These are phyloP conservation scores for Lablab purpureus DNA, from an alignment of 306 rosid species.

Conservation along the genomic window DNA sequence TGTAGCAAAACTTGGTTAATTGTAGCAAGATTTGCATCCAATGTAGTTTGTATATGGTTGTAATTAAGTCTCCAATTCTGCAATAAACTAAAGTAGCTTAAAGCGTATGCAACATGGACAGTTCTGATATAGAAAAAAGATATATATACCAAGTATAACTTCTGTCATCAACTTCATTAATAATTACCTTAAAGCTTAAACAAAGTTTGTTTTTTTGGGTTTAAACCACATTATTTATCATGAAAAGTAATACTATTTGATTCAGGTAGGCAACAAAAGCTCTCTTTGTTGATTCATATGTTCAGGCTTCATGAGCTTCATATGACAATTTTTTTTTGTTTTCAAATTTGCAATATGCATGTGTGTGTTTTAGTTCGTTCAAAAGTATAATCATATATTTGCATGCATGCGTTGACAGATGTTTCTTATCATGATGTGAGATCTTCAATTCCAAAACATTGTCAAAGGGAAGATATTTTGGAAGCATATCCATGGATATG, in stretches of 20 bases:
- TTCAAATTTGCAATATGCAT: neutral
- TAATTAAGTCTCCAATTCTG: neutral
- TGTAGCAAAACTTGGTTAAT: neutral
- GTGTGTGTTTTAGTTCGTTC: conserved; percentile 12
- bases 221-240: neutral
- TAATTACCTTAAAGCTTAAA: too few species aligned
- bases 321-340: neutral
- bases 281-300: neutral
- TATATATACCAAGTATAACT: too few species aligned
- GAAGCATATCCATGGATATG: neutral
- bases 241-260: too few species aligned
- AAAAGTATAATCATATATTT: neutral
- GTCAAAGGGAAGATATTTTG: neutral
- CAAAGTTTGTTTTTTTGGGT: too few species aligned
- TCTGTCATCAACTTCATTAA: too few species aligned
- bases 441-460: neutral
- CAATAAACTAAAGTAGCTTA: neutral
- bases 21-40: neutral
- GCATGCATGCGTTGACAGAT: conserved; percentile 32
- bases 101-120: neutral
- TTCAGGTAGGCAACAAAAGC: too few species aligned
- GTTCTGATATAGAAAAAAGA: neutral
- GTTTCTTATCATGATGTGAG: neutral
- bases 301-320: neutral
- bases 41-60: neutral